These are phyloP conservation scores for Lagenidium sp. DNA, from an alignment of 352 stramenopile genomes.

Conservation along the genomic window DNA sequence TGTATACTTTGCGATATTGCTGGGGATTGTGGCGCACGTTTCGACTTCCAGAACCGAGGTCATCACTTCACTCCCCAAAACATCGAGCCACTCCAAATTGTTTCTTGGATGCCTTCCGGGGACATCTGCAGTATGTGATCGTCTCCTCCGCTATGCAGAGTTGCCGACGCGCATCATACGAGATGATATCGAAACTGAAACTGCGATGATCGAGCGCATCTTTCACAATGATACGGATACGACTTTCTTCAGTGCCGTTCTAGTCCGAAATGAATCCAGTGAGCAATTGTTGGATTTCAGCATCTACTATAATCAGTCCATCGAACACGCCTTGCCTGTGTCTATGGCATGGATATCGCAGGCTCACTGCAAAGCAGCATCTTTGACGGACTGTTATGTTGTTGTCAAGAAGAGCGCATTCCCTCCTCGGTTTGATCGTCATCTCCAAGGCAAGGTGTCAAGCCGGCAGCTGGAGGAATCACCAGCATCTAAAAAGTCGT, in stretches of 20 bases:
- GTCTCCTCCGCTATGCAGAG: slow-evolving; percentile 1
- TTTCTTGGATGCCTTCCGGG: slow-evolving; percentile 20
- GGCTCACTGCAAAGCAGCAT: slow-evolving; percentile 44
- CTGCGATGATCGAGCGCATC: slow-evolving; percentile 31
- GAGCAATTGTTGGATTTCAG: slow-evolving; percentile 21
- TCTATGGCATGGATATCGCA: slow-evolving; percentile 46
- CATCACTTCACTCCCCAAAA: slow-evolving; percentile 32
- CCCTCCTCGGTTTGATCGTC: slow-evolving; percentile 6
- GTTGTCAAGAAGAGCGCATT: slow-evolving; percentile 44
- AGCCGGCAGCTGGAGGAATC: too few relatives aligned
- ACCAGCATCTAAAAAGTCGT: too few relatives aligned
- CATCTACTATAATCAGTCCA: slow-evolving; percentile 62
- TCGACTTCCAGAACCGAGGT: slow-evolving; percentile 22
- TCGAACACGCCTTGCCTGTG: slow-evolving; percentile 49
- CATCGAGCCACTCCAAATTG: slow-evolving; percentile 26
- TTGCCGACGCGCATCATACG: slow-evolving; percentile 6
- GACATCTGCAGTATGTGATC: slow-evolving; percentile 6
- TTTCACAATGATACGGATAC: slow-evolving; percentile 21
- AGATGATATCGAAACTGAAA: slow-evolving; percentile 8
- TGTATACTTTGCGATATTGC: slow-evolving; percentile 41
- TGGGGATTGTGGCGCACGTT: slow-evolving; percentile 33
- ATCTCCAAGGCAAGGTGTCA: neutral
- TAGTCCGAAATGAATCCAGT: slow-evolving; percentile 23
- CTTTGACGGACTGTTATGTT: slow-evolving; percentile 24
- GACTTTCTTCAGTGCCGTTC: slow-evolving; percentile 46